Evolutionary conservation across 2,329 filamentous ascomycete species (phyloP).

Genomic region (Pleomassaria siparia): DNA sequence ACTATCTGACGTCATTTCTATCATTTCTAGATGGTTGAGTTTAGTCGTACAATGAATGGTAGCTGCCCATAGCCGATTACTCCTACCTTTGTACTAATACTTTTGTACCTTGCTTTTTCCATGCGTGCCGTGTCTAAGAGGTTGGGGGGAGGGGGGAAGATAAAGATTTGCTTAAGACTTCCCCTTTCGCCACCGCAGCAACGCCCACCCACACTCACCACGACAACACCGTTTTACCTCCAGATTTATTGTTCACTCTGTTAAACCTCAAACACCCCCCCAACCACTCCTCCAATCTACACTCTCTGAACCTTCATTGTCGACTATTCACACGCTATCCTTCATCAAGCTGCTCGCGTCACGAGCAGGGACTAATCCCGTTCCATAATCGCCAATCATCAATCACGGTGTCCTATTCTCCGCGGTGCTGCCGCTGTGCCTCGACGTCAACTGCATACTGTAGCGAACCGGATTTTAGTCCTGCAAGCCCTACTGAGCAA

Average conservation of each 20-base stretch:
- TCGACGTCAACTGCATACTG: conserved; percentile 38
- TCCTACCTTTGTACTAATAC: no score
- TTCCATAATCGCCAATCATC: conserved; percentile 41
- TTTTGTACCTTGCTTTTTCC: no score
- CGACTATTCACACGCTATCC: conserved; percentile 25
- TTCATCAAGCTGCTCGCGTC: conserved; percentile 21
- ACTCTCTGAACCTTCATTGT: conserved; percentile 8
- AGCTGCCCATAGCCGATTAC: not conserved
- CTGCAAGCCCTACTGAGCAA: conserved; percentile 19
- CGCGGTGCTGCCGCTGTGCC: conserved; percentile 19
- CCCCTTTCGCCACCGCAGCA: not conserved
- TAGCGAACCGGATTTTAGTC: conserved; percentile 26
- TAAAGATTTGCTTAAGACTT: conserved; percentile 11
- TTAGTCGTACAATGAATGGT: no score
- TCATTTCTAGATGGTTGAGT: no score
- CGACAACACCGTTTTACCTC: conserved; percentile 1
- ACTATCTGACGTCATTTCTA: no score
- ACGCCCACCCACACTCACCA: not conserved
- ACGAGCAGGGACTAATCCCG: conserved; percentile 7
- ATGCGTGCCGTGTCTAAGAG: not conserved
- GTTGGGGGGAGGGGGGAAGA: no score
- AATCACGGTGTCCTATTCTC: conserved; percentile 6
- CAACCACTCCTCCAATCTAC: not conserved
- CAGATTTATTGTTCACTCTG: conserved; percentile 1
- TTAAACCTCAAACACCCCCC: not conserved